Base-by-base conservation (phyloP, 495 filamentous ascomycete species). In the Penicillium pulvis region DNA sequence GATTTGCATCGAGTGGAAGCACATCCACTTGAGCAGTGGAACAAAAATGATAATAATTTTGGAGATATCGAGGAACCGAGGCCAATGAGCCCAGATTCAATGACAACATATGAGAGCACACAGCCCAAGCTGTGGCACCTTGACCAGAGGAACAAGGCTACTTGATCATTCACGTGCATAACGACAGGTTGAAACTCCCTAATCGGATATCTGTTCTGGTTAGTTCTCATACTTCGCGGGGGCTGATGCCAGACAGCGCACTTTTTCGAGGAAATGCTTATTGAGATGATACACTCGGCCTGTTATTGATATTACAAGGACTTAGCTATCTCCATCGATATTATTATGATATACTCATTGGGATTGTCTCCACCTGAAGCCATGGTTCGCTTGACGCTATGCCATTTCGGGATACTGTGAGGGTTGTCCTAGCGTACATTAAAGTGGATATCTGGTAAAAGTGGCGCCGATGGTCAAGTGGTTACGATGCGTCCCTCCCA, bases 401-500 rank as follows among this genome's bases (percentile, higher is more conserved):
- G 35, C 16, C 26, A 43, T 24, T 26, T 16, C 11, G 24, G 35
- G 20, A 11, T 26, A 51, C 8, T 8, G 2, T 10, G 17, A 5
- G 26, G 6, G 16, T 35, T 12, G 5, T 19, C 36, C 12, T 49
- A 49, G 12, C 8, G 0, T 1, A 49, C 19, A 5, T 14, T 14
- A 11, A 49, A 26, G 28, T 23, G 3, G 6, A 12, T 28, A 4
- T 30, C 23, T 24, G 20, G 46, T 23, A 42, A 23, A 11, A 12
- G n/a, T 48, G 4, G 62, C 65, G 35, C 58, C 59, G 54, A 61
- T 68, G 39, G 62, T 68, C 62, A 26, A 68, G 65, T 51, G 65
- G 65, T 63, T 58, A 68, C 19, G 63, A 68, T 65, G 45, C 49
- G 24, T 33, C 47, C 54, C 48, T 68, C 65, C 65, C 65, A 68